Evolutionary conservation across 495 filamentous ascomycete genomes (phyloP).

Genomic region (Hypoxylon lienhwacheense): DNA sequence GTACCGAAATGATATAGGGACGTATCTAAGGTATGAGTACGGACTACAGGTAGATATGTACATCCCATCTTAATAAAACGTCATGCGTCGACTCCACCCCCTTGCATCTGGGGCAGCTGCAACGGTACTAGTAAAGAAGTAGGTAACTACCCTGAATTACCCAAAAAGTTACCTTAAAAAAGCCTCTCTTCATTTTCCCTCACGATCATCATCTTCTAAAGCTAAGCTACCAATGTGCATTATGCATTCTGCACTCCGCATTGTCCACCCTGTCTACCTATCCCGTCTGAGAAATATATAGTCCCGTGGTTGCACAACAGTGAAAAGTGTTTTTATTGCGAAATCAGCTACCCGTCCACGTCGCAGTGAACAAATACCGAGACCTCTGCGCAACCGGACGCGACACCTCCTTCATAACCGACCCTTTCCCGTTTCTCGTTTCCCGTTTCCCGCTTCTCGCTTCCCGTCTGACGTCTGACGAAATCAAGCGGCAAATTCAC

Average conservation of each 20-base stretch:
- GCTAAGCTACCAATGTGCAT: too few relatives aligned
- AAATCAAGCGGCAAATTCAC: too few relatives aligned
- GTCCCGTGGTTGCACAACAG: background rate
- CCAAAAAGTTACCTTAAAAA: background rate
- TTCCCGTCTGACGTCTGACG: too few relatives aligned
- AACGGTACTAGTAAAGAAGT: slow-evolving; percentile 7
- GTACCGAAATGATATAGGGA: too few relatives aligned
- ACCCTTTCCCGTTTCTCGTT: too few relatives aligned
- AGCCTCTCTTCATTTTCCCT: slow-evolving; percentile 6
- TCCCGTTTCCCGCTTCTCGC: too few relatives aligned
- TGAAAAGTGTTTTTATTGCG: slow-evolving; percentile 9
- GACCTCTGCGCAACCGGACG: slow-evolving; percentile 9
- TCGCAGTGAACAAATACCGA: slow-evolving; percentile 17
- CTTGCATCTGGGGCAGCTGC: slow-evolving; percentile 18
- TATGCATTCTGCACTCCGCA: slow-evolving; percentile 1
- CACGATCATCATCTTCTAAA: slow-evolving; percentile 4
- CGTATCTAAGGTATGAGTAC: too few relatives aligned
- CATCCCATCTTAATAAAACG: slow-evolving; percentile 4
- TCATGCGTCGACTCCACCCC: slow-evolving; percentile 24
- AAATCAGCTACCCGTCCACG: slow-evolving; percentile 8
- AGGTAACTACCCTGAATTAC: slow-evolving; percentile 19
- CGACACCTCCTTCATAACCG: background rate
- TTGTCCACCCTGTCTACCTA: background rate
- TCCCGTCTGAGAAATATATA: background rate
- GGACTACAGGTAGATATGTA: too few relatives aligned